Base-by-base conservation (phyloP, 306 rosid genomes). In the Erythrophleum fordii region DNA sequence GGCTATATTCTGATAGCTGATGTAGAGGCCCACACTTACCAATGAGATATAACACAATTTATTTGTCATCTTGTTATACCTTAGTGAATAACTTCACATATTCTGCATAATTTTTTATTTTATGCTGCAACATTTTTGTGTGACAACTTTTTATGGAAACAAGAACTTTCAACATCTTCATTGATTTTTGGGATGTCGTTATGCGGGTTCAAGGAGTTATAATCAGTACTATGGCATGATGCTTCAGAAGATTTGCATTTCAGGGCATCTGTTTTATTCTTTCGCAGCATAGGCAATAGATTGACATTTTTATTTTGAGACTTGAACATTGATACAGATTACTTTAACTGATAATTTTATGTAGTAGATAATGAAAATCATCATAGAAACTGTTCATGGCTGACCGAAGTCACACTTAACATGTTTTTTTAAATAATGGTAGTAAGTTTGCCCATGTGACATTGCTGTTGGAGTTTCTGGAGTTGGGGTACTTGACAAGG, bases 1-100 rank as follows among this genome's bases (percentile, higher is more conserved):
- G 16, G 66, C 29, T 68, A 44, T 42, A 10, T 49, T 16, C 53
- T 52, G 11, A 48, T 58, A 80, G 60, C 68, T 10, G 78, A 77
- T 11, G 59, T 51, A 41, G 39, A 41, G 79, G 29, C 59, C 59
- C 77, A 69, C 37, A 16, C 59, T 70, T 70, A 70, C 69, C 76
- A 79, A 53, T 62, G 73, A 35, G 77, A 31, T 64, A 16, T 52
- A 53, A 53, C 65, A 69, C 28, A 68, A 72, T 65, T 68, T 49
- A 52, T 45, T 42, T 74, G 67, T 69, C 66, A 72, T 60, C 66
- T 69, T 61, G 62, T 31, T 45, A 18, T 73, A 34, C 52, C 66
- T 22, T 37, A 29, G 20, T 34, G 55, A 64, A 31, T 41, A 73
- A 67, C 1, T 17, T 14, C 55, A 70, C 75, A 12, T 12, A 60